Evolutionary conservation across 2,329 filamentous ascomycete species (phyloP), one percentile per base, ranked within the genome.

Genomic region (Aspergillus fischeri): DNA sequence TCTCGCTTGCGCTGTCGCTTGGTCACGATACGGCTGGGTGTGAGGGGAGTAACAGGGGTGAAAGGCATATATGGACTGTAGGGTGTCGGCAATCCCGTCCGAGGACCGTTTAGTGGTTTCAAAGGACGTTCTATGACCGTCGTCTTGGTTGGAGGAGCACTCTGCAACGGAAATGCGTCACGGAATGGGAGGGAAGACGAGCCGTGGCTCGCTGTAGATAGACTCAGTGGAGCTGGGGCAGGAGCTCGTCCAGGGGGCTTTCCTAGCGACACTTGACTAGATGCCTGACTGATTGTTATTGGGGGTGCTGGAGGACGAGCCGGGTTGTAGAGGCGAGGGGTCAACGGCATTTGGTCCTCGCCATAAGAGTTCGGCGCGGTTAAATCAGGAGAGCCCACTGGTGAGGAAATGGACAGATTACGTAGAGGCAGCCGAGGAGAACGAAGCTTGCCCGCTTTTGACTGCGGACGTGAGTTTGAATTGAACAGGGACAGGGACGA

Each of bases 341-440:
- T 83, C 3, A 86, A 73, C 1, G 83, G 77, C 1, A 82, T 81
- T n/a, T 81, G 77, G n/a, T 74, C 77, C 24, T 79, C 77, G 14
- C 77, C 71, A 58, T 80, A 80, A 50, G 79, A 73, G 44, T 70
- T 70, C 45, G 74, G 67, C 3, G 73, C 70, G 27, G 72, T 71
- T 25, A 76, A 73, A 17, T 79, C 76, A 10, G 78, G 77, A 1
- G 77, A 78, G 32, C 70, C 70, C 42, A 84, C 71, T 1, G 83
- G 83, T 7, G 81, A 78, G 21, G 82, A 84, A 63, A 87, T 86
- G 57, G 80, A 78, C 41, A 86, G 74, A 58, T 83, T 83, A 53
- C 81, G 81, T 49, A 85, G 70, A 7, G 72, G 70, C 47, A 76
- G 59, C 27, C 69, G 69, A 2, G 70, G 74, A 1, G 75, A 75